phyloP scores from a whole-genome alignment of 2,329 filamentous ascomycete species.

The Sclerotinia minor region DNA sequence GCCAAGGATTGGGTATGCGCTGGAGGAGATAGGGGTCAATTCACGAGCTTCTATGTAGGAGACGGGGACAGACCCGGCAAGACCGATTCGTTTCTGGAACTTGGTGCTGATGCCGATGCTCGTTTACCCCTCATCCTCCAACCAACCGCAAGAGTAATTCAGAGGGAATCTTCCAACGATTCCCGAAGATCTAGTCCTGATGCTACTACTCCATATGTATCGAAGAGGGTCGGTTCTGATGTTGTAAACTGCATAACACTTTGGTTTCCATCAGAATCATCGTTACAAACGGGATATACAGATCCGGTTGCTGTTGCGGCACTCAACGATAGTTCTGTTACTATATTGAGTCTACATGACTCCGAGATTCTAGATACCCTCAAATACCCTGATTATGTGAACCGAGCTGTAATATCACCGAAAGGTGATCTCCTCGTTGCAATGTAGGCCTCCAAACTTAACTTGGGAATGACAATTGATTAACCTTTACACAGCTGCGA shows the following conservation, averaged over 20 bases:
- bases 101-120: conserved; percentile 53
- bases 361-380: conserved; percentile 69
- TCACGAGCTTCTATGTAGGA: conserved; percentile 48
- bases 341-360: conserved; percentile 73
- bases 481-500: conserved; percentile 49
- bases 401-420: conserved; percentile 90
- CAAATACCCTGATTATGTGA: conserved; percentile 80
- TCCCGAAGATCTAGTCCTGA: conserved; percentile 30
- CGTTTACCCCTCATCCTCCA: conserved; percentile 55
- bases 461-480: not conserved
- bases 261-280: conserved; percentile 51
- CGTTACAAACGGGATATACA: conserved; percentile 47
- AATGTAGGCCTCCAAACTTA: conserved; percentile 54
- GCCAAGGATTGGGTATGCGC: conserved; percentile 87
- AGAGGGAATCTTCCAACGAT: conserved; percentile 26
- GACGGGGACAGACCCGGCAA: conserved; percentile 25
- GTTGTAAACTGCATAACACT: conserved; percentile 67
- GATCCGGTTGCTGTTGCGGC: conserved; percentile 68
- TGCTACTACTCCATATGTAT: conserved; percentile 43
- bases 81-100: conserved; percentile 16
- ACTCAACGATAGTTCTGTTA: conserved; percentile 90
- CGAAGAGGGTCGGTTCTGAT: conserved; percentile 57
- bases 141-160: conserved; percentile 32
- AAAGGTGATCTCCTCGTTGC: conserved; percentile 78
- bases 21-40: conserved; percentile 85